phyloP scores from a whole-genome alignment of 1,284 basidiomycete species.

The Austropuccinia psidii region DNA sequence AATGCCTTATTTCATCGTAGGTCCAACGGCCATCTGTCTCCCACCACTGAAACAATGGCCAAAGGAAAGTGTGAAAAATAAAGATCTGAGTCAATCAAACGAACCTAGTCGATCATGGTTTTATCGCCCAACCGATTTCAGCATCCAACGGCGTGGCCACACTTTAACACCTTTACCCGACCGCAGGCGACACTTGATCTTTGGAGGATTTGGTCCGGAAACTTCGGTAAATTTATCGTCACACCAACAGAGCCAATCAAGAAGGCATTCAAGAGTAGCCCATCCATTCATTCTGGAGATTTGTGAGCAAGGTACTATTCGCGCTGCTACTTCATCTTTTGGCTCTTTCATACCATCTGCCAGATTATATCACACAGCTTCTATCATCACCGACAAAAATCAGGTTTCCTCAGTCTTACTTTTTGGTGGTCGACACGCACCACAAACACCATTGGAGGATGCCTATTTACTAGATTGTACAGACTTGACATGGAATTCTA shows the following conservation, averaged over 20 bases:
- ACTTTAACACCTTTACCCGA: background rate
- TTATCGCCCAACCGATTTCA: background rate
- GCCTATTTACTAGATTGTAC: slow-evolving; percentile 5
- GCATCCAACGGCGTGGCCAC: slow-evolving; percentile 31
- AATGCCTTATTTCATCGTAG: background rate
- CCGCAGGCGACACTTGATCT: slow-evolving; percentile 8
- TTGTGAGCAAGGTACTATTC: background rate
- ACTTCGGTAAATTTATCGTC: background rate
- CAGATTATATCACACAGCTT: slow-evolving; percentile 21
- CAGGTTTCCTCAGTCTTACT: slow-evolving; percentile 3
- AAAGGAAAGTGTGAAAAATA: background rate
- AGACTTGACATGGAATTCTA: background rate
- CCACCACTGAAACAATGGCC: slow-evolving; percentile 1
- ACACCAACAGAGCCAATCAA: background rate
- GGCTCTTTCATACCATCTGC: slow-evolving; percentile 15
- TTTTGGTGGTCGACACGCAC: slow-evolving; percentile 25
- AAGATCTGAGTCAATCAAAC: background rate
- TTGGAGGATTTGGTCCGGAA: slow-evolving; percentile 31
- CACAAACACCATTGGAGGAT: slow-evolving; percentile 18
- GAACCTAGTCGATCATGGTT: background rate
- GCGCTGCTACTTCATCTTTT: slow-evolving; percentile 7
- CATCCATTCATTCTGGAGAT: slow-evolving; percentile 15
- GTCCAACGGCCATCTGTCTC: background rate
- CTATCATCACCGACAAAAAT: background rate
- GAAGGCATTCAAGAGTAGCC: slow-evolving; percentile 19